Base-by-base conservation (phyloP, 129 eudicot species). In the Flaveria sonorensis region DNA sequence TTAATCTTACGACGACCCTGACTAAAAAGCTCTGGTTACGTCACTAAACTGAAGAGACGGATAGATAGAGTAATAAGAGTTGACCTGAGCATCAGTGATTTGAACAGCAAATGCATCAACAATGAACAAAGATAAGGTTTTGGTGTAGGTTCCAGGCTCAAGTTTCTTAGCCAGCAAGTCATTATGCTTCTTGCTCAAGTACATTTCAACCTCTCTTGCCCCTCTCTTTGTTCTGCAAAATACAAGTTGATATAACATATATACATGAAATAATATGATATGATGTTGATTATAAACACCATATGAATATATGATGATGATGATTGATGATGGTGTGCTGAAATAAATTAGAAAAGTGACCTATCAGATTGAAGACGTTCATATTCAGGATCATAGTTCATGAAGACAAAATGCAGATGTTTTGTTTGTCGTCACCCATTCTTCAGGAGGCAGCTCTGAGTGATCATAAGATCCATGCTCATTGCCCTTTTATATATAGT, bases 21-120 rank as follows among this genome's bases (percentile, higher is more conserved):
- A 36, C 40, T 36, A 36, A 36, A 36, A 36, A 36, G 40, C 40
- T 36, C 40, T 36, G 40, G 40, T 36, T 36, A 4, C 1, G 40
- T 36, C 7, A 36, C 7, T 6, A 0, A 36, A 36, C 40, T 36
- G 7, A 4, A 36, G 40, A 36, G 40, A 6, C 40, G 1, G 40
- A 36, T 36, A 51, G 36, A 66, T 52, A 39, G 11, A 8, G 21
- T 13, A 9, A 28, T 14, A 39, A 45, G 2, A 43, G 16, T 50
- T 24, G 50, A 88, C 98, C 95, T 93, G 98, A 74, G 83, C 84
- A 46, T 87, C 87, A 15, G 88, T 85, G 85, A 93, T 90, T 81
- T 93, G 86, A n/a, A 90, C 98, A 8, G 98, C 97, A 79, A 93
- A 93, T 46, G 89, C 97, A 79, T 93, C 98, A 72, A 93, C 98